Base-by-base conservation (phyloP, 768 basidiomycete genomes). In the Serpula lacrymans region DNA sequence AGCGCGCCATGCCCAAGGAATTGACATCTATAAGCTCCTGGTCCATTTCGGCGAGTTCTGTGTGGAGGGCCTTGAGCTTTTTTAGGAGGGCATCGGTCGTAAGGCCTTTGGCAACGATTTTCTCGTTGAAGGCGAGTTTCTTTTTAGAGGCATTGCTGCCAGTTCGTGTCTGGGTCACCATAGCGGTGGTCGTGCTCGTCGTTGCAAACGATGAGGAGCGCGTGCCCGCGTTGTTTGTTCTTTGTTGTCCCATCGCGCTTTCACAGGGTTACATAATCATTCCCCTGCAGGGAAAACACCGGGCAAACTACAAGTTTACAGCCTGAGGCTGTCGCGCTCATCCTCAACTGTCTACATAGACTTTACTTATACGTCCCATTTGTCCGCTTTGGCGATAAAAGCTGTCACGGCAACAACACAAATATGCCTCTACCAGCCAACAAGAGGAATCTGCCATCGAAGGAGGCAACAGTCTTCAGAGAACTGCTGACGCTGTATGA, bases 401-500 rank as follows among this genome's bases (percentile, higher is more conserved):
- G n/a, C n/a, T n/a, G n/a, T n/a, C n/a, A n/a, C n/a, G n/a, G n/a
- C n/a, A n/a, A n/a, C n/a, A n/a, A n/a, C n/a, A n/a, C 51, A n/a
- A 43, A 44, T 37, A 54, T 54, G 48, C 43, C 53, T 3, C 44
- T 50, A 23, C 51, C 57, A 7, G 41, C 60, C 18, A 50, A 57
- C 14, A 81, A 80, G 58, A 67, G 82, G 39, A 70, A 63, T 17
- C 75, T 95, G 33, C 78, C 94, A 6, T 75, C 79, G 20, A 96
- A 94, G 64, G 92, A 97, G 67, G 75, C 78, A 12, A 67, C 77
- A 18, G 75, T 93, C 24, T 97, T 96, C 76, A 84, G 84, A 52
- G 88, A 93, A 50, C 71, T 96, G 26, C 67, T 96, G 14, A 81
- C 80, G 16, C 73, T 87, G 10, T 98, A 98, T 62, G 96, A 99